Base-by-base conservation (phyloP, 495 filamentous ascomycete species). In the Elaphomyces granulatus region DNA sequence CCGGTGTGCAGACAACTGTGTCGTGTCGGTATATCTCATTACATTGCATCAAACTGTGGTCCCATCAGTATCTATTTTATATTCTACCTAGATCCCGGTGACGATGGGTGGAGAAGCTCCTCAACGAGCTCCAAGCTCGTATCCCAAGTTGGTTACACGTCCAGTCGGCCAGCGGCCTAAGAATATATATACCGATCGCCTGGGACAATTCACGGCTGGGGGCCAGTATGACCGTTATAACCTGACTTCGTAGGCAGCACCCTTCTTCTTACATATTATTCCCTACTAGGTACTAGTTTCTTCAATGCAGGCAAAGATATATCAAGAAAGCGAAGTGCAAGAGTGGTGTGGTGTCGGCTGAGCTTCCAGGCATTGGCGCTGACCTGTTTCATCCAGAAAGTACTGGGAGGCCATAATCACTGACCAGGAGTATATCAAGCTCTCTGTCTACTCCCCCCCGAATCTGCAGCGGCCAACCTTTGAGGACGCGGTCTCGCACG, bases 361-460 rank as follows among this genome's bases (percentile, higher is more conserved):
- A 28, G 23, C 23, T 12, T 12, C 23, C 6, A 28, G 23, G 23
- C 12, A 28, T 28, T 6, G 23, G 12, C 12, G 23, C 23, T 28
- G 12, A 28, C 17, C 40, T 19, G 18, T 4, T 32, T 10, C 7
- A 8, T 47, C 38, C 50, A 80, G 75, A 34, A 87, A 85, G 63
- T 72, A 87, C 58, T 71, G 76, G 50, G 82, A 94, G 60, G 83
- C 70, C 18, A 68, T 76, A 28, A 75, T 68, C 31, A 78, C 76
- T 9, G 83, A 80, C 46, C 54, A 76, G 46, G 72, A 83, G 17
- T 66, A 87, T 53, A 78, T 96, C 46, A 83, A 82, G 58, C 80
- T 98, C 36, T 83, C 70, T 36, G 84, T 90, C 30, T 95, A 88
- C 70, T 78, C 81, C 10, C 81, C 82, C 8, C 88, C 88, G 0